Conservation (phyloP, 805 yeast species). For the Naumovozyma dairenensis region DNA sequence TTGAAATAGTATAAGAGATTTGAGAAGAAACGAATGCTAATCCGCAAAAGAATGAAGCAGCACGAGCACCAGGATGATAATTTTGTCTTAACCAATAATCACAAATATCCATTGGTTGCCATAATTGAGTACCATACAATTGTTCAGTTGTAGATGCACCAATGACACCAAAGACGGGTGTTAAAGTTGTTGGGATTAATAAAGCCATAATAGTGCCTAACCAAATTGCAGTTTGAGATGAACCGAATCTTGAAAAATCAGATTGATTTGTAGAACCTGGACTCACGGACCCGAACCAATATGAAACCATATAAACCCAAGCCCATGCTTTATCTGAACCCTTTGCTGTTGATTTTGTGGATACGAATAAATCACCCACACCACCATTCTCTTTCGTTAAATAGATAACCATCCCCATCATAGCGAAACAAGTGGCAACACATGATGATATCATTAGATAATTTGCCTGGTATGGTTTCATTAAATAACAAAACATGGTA, state of each 20-base stretch:
- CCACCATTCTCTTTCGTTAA: constrained; percentile 28
- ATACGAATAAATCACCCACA: constrained; percentile 27
- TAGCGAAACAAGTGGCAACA: constrained; percentile 30
- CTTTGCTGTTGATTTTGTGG: constrained; percentile 19
- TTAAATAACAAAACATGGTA: constrained; percentile 30
- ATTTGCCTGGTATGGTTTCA: constrained; percentile 37
- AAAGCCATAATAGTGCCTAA: constrained; percentile 28
- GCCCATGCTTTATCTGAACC: constrained; percentile 33
- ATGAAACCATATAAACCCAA: constrained; percentile 34
- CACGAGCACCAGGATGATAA: constrained; percentile 29
- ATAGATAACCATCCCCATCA: constrained; percentile 32
- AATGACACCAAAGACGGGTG: constrained; percentile 35
- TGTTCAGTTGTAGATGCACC: constrained; percentile 33
- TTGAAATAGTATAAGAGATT: constrained; percentile 31
- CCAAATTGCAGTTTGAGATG: constrained; percentile 22
- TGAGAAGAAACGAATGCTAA: constrained; percentile 30
- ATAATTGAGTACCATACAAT: constrained; percentile 26
- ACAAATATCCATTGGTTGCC: constrained; percentile 32
- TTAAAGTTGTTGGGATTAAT: constrained; percentile 31
- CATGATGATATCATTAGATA: constrained; percentile 30
- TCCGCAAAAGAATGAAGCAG: constrained; percentile 33
- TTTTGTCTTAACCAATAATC: constrained; percentile 21
- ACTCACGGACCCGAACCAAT: constrained; percentile 34
- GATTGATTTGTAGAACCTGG: constrained; percentile 33
- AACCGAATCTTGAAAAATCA: constrained; percentile 33